Evolutionary conservation across 106 monocot genomes (phyloP), one percentile per base, ranked within the genome.

Genomic region (Agapanthus africanus): DNA sequence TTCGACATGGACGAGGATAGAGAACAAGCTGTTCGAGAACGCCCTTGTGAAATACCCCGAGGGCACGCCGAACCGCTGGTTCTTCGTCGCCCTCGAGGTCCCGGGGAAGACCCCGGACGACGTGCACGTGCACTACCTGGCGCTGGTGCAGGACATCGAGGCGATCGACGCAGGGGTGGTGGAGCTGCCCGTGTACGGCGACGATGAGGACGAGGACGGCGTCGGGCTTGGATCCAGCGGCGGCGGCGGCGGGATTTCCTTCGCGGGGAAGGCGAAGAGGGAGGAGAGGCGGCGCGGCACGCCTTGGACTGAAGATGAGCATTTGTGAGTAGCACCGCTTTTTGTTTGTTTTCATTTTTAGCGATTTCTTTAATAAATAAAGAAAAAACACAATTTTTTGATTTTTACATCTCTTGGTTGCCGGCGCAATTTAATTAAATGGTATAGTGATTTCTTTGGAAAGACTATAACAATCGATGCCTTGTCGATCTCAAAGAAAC

Each of bases 241-340:
- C 6, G 19, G 28, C 19, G 30, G 15, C 13, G 31, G 27, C 41
- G 32, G 7, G 33, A 35, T 14, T 10, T 15, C 31, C 11, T 56
- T 56, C 15, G 39, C 23, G 23, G 2, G 15, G 23, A 68, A 68
- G 40, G 19, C 9, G 68, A 68, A 50, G 68, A 32, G 68, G 49
- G 41, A 80, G 71, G 77, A 74, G 51, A 59, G 84, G 64, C 67
- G 66, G 19, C 65, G 77, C 4, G 85, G 85, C 4, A 28, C 68
- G 11, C 85, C 85, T 0, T 85, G 85, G 85, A 78, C 68, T 1
- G 81, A 81, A 66, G 85, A 85, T 6, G 85, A 85, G 77, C 85
- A 85, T 44, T 62, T 74, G 80, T 84, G 21, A 47, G 79, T 50
- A 11, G 23, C 4, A 30, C 13, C 18, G 8, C 28, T 59, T 30